Base-by-base conservation (phyloP, 176 grass and related monocot species). In the Eragrostis curvula region DNA sequence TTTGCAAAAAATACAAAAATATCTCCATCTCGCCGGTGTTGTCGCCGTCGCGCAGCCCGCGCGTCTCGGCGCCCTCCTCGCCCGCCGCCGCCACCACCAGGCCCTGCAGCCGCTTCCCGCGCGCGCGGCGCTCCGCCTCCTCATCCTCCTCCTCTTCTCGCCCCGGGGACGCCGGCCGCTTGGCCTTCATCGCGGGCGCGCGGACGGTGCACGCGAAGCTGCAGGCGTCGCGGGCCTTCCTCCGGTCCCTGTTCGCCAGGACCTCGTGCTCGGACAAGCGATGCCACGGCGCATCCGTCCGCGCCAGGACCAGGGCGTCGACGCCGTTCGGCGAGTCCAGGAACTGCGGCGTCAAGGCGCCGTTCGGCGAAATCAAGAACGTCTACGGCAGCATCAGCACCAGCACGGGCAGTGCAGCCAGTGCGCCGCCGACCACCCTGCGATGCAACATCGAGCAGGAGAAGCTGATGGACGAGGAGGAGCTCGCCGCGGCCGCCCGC, bases 241-340 rank as follows among this genome's bases (percentile, higher is more conserved):
- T 93, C 78, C 83, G 75, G 70, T 88, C 88, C 0, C 75, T 94
- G 21, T 94, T 94, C 91, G 56, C 74, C 29, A 56, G 80, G 80
- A 76, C 88, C 15, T 69, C 61, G 30, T 89, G 83, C 86, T 83
- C 87, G 21, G 70, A 83, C 75, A 65, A 86, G 59, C 67, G 60
- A 55, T 79, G 45, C 86, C 89, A 40, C 14, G 60, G 81, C 80
- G 15, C 49, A 8, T 44, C 48, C 62, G 65, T 52, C 66, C 66
- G 43, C 58, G 39, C 58, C 17, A n/a, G 52, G 55, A 57, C 46
- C 51, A 45, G 68, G 32, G 42, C 75, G n/a, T n/a, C n/a, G 25
- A 1, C 55, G 14, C 24, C 11, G 1, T 1, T 11, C 12, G 64
- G 32, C 30, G 52, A 21, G 24, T 18, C 25, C 44, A 85, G 71